Percentiles rank a stretch among this genome's conserved stretches.
These are phyloP conservation scores for Salinomyces thailandicus DNA, from an alignment of 2,329 filamentous ascomycete species.

Conservation along the genomic window DNA sequence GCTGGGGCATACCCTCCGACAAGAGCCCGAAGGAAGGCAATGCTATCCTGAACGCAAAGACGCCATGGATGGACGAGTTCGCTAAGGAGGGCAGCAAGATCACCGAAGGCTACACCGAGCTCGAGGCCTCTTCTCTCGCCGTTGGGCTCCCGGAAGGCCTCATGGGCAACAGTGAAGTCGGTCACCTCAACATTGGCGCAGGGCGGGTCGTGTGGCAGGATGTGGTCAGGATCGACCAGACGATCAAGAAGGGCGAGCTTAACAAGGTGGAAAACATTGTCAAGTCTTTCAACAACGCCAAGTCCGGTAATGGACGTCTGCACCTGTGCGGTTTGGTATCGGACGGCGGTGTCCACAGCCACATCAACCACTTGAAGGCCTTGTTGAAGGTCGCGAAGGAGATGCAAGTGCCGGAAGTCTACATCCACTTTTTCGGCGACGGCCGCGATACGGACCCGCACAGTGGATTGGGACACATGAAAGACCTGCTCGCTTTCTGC, in stretches of 20 bases:
- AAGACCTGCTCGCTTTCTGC: slow-evolving; percentile 68
- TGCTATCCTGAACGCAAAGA: slow-evolving; percentile 87
- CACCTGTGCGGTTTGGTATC: slow-evolving; percentile 88
- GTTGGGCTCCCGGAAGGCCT: slow-evolving; percentile 92
- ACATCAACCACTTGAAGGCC: slow-evolving; percentile 85
- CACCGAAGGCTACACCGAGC: slow-evolving; percentile 74
- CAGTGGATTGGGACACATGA: slow-evolving; percentile 77
- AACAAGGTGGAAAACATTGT: slow-evolving; percentile 67
- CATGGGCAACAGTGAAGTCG: slow-evolving; percentile 98
- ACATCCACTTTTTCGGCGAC: slow-evolving; percentile 98
- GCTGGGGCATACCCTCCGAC: slow-evolving; percentile 82
- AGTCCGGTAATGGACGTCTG: slow-evolving; percentile 79
- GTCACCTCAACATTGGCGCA: slow-evolving; percentile 96
- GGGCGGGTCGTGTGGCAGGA: slow-evolving; percentile 96
- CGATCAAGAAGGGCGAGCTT: slow-evolving; percentile 76
- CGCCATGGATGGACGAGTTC: slow-evolving; percentile 90
- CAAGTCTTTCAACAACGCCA: slow-evolving; percentile 66
- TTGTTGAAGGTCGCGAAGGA: slow-evolving; percentile 86
- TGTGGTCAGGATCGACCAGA: slow-evolving; percentile 81
- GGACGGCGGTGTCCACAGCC: slow-evolving; percentile 89
- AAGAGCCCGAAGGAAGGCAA: slow-evolving; percentile 80
- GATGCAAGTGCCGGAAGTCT: slow-evolving; percentile 77
- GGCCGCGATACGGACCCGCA: slow-evolving; percentile 97
- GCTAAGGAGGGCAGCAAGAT: slow-evolving; percentile 54
- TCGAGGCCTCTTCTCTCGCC: slow-evolving; percentile 90